Conservation (phyloP, 2,329 filamentous ascomycete genomes). For the Blastomyces silverae region DNA sequence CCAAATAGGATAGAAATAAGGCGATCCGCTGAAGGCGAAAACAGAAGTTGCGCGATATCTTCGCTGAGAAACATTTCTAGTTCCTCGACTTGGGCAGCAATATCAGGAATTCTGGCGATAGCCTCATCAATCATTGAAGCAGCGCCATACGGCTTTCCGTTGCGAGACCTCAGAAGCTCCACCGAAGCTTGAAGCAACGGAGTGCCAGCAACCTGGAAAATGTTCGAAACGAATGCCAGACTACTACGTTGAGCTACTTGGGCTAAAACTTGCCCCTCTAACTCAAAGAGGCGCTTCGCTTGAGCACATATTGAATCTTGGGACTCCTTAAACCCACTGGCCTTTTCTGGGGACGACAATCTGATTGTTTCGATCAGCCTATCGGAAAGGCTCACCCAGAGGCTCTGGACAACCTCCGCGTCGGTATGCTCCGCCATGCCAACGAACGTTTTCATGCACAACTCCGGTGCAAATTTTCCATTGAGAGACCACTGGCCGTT, state of each 20-base stretch:
- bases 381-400: slow-evolving; percentile 59
- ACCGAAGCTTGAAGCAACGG: slow-evolving; percentile 46
- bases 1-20: slow-evolving; percentile 60
- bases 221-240: slow-evolving; percentile 27
- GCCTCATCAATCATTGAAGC: slow-evolving; percentile 52
- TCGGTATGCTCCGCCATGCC: slow-evolving; percentile 39
- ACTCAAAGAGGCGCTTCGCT: slow-evolving; percentile 60
- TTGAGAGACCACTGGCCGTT: slow-evolving; percentile 48
- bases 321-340: slow-evolving; percentile 65
- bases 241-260: slow-evolving; percentile 24
- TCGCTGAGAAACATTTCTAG: slow-evolving; percentile 50
- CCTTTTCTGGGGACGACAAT: slow-evolving; percentile 72
- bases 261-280: slow-evolving; percentile 42
- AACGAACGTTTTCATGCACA: slow-evolving; percentile 38
- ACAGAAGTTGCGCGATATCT: slow-evolving; percentile 53
- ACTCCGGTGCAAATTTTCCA: slow-evolving; percentile 31
- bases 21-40: slow-evolving; percentile 61
- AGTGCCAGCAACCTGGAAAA: slow-evolving; percentile 34
- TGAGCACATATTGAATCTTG: slow-evolving; percentile 62
- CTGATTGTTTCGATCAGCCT: slow-evolving; percentile 61
- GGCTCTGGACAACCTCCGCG: slow-evolving; percentile 45
- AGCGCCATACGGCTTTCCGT: slow-evolving; percentile 62
- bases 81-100: slow-evolving; percentile 38
- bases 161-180: slow-evolving; percentile 46
- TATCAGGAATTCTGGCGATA: slow-evolving; percentile 39